phyloP scores from a whole-genome alignment of 495 filamentous ascomycete species.

The Neurospora sp. region DNA sequence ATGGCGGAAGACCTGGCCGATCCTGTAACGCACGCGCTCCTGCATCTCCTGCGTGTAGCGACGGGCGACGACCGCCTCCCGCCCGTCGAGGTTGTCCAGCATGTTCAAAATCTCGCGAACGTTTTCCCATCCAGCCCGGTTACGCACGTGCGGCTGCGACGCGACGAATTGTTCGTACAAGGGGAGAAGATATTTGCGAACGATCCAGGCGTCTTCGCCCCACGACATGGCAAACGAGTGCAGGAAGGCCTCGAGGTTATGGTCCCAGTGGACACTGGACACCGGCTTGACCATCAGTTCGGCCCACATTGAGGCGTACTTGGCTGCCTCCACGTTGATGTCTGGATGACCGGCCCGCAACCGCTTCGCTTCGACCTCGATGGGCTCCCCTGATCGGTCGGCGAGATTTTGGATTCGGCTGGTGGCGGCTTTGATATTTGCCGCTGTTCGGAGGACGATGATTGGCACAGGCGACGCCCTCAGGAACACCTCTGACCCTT shows the following conservation, averaged over 20 bases:
- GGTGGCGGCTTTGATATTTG: conserved; percentile 59
- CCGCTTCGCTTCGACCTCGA: conserved; percentile 19
- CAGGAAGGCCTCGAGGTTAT: conserved; percentile 47
- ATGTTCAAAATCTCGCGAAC: conserved; percentile 42
- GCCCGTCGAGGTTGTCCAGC: conserved; percentile 50
- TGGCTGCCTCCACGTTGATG: conserved; percentile 53
- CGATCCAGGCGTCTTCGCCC: conserved; percentile 56
- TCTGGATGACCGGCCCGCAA: conserved; percentile 28
- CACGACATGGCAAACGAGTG: conserved; percentile 59
- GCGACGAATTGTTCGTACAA: conserved; percentile 35
- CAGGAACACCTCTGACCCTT: conserved; percentile 47
- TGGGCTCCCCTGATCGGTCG: conserved; percentile 1
- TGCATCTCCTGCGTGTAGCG: conserved; percentile 32
- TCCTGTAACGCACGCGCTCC: conserved; percentile 49
- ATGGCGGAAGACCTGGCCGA: conserved; percentile 82
- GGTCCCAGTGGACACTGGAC: conserved; percentile 28
- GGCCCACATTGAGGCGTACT: conserved; percentile 70
- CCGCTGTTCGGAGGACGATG: conserved; percentile 64
- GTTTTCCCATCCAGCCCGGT: conserved; percentile 14
- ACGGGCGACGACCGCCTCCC: conserved; percentile 43
- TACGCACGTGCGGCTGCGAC: conserved; percentile 4
- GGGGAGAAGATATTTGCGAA: conserved; percentile 56
- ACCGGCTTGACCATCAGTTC: conserved; percentile 53
- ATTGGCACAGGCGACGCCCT: conserved; percentile 48
- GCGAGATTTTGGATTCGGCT: conserved; percentile 21